Evolutionary conservation across 139 green algal species (phyloP).

Genomic region (Diplosphaera chodatii): DNA sequence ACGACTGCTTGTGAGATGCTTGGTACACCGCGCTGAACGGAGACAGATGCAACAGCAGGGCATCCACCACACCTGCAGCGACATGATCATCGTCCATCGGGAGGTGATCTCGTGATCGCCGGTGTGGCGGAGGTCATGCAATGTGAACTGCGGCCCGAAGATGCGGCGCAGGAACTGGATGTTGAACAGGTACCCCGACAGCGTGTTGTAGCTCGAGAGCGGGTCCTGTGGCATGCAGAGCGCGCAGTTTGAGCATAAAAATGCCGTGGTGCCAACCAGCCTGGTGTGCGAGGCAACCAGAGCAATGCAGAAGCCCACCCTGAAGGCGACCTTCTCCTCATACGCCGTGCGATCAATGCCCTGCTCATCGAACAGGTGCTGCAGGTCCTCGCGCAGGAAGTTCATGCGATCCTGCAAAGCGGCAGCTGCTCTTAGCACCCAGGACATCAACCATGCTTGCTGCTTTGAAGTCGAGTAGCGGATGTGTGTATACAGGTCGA

Average conservation of each 20-base stretch:
- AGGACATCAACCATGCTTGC: no score
- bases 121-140: slow-evolving; percentile 57
- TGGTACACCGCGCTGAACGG: no score
- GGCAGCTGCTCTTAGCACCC: no score
- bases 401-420: slow-evolving; percentile 24
- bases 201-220: slow-evolving; percentile 35
- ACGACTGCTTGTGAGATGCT: no score
- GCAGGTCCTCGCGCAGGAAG: slow-evolving; percentile 54
- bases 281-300: no score
- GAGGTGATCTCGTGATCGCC: slow-evolving; percentile 57
- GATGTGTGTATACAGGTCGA: no score
- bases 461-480: no score
- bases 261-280: no score
- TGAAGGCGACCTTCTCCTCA: slow-evolving; percentile 22
- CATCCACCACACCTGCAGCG: slow-evolving; percentile 13
- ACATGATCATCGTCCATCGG: slow-evolving; percentile 58
- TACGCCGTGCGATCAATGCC: slow-evolving; percentile 55
- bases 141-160: slow-evolving; percentile 60
- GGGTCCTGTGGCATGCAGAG: slow-evolving; percentile 25
- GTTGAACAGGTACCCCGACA: slow-evolving; percentile 76
- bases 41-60: not conserved
- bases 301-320: not conserved
- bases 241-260: no score
- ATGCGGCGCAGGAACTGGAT: slow-evolving; percentile 63
- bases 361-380: slow-evolving; percentile 69